Conservation (phyloP, 164 flowering plant species). For the Magnolia sinica region DNA sequence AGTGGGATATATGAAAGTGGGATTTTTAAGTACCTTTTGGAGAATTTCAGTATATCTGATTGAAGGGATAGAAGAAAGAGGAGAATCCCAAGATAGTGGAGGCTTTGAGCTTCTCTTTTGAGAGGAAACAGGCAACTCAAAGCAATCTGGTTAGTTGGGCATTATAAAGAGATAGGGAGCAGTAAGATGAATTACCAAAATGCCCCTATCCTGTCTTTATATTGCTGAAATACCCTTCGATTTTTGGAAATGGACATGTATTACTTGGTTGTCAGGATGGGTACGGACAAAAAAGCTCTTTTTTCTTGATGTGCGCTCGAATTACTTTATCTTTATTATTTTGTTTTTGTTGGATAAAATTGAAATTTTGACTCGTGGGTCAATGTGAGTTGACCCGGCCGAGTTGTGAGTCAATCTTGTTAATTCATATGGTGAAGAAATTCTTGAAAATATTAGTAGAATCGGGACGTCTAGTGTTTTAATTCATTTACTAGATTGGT, state of each 20-base stretch:
- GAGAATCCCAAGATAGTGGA: background rate
- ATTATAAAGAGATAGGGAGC: background rate
- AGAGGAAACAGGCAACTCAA: background rate
- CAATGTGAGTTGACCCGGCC: no score
- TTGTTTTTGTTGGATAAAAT: no score
- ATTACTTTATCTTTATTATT: no score
- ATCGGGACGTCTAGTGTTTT: no score
- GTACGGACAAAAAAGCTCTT: no score
- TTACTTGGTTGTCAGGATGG: no score
- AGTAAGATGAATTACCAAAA: background rate
- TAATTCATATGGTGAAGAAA: no score
- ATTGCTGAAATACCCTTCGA: background rate
- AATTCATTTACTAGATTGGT: no score
- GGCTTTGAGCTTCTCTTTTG: background rate
- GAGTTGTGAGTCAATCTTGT: no score
- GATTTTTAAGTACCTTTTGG: constrained; percentile 1
- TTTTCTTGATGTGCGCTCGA: no score
- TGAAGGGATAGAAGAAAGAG: background rate
- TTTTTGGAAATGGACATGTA: background rate
- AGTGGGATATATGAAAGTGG: background rate
- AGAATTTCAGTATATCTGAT: background rate
- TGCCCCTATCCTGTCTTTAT: background rate
- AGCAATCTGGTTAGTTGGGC: background rate
- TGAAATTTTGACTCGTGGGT: no score
- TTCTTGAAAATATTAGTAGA: no score